A percentile compares a stretch with the other conserved stretches of the same genome.
phyloP scores from a whole-genome alignment of 2,329 filamentous ascomycete species.

The Fusarium anthophilum region DNA sequence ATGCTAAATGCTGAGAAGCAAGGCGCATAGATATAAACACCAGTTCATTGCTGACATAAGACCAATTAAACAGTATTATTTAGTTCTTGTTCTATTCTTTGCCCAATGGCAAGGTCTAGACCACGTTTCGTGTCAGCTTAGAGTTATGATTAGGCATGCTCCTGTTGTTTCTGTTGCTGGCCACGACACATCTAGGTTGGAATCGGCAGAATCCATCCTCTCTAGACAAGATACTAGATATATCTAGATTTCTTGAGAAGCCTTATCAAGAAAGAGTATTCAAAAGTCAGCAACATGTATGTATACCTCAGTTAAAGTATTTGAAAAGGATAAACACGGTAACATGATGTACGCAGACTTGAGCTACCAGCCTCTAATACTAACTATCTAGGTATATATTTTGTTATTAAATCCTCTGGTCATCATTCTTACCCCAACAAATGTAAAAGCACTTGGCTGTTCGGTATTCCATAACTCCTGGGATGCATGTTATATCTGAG shows the following conservation, averaged over 20 bases:
- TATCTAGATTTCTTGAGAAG: not conserved
- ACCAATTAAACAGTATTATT: not conserved
- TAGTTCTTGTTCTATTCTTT: not conserved
- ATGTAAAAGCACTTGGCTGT: not conserved
- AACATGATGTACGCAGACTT: not conserved
- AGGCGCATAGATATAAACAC: not conserved
- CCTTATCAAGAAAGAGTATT: not conserved
- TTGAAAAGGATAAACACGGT: not conserved
- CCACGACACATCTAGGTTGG: not conserved
- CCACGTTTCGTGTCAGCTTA: not conserved
- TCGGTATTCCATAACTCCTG: conserved; percentile 10
- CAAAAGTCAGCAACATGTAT: not conserved
- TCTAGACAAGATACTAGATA: not conserved
- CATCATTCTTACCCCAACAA: not conserved
- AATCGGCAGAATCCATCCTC: not conserved
- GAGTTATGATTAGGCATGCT: not conserved
- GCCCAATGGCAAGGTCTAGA: not conserved
- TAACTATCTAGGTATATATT: not conserved
- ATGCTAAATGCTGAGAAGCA: not conserved
- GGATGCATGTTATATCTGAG: conserved; percentile 6
- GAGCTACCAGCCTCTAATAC: not conserved
- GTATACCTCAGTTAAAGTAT: not conserved
- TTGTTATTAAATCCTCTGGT: not conserved
- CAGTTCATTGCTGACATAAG: not conserved
- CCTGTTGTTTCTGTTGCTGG: not conserved